phyloP scores from a whole-genome alignment of 805 yeast genomes.

The Teunomyces aglyptinius region DNA sequence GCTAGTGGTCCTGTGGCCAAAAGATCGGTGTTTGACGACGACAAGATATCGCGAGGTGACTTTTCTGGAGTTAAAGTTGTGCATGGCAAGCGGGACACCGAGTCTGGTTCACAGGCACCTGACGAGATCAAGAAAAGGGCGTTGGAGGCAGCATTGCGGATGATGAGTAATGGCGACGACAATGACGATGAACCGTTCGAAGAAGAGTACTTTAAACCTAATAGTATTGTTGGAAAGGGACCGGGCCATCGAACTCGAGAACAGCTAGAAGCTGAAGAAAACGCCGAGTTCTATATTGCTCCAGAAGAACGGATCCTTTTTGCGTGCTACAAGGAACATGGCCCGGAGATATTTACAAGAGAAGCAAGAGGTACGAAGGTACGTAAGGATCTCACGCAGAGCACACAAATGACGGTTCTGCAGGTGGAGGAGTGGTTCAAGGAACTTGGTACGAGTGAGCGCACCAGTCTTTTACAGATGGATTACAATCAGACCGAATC shows the following conservation, averaged over 20 bases:
- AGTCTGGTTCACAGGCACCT: conserved; percentile 4
- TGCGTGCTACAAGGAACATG: conserved; percentile 47
- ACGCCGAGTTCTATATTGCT: conserved; percentile 25
- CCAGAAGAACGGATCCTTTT: conserved; percentile 55
- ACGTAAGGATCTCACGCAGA: conserved; percentile 50
- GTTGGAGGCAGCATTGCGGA: conserved; percentile 55
- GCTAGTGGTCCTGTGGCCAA: conserved; percentile 5
- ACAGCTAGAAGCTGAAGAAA: conserved; percentile 8
- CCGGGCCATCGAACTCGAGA: conserved; percentile 12
- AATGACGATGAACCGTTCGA: conserved; percentile 89
- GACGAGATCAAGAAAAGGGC: conserved; percentile 57
- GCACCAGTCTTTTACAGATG: conserved; percentile 46
- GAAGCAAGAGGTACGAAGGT: conserved; percentile 47
- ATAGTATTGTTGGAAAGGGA: conserved; percentile 39
- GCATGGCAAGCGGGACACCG: conserved; percentile 33
- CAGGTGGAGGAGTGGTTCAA: conserved; percentile 90
- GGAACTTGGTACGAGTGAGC: conserved; percentile 5
- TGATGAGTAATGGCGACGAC: conserved; percentile 72
- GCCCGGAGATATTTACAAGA: conserved; percentile 43
- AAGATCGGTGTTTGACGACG: conserved; percentile 26
- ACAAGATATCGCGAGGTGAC: conserved; percentile 28
- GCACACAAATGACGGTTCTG: conserved; percentile 77
- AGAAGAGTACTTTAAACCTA: conserved; percentile 44
- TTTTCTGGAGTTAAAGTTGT: conserved; percentile 21
- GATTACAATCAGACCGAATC: too few species aligned